Evolutionary conservation across 1,284 basidiomycete species (phyloP).

Genomic region (Hypsizygus ulmarius): DNA sequence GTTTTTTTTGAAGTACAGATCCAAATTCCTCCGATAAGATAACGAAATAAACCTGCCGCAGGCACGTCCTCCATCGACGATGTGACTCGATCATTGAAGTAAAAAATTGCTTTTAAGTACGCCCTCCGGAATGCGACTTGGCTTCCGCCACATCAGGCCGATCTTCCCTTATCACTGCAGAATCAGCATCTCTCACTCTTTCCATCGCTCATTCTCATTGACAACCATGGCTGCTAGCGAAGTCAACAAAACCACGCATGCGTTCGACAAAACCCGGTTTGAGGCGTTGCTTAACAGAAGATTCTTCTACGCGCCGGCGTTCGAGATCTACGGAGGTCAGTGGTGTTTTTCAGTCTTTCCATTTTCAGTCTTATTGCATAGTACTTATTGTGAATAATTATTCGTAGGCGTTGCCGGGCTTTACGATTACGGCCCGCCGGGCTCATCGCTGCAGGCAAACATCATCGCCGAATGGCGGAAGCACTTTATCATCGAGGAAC

Average conservation of each 20-base stretch:
- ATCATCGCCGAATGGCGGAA: slow-evolving; percentile 96
- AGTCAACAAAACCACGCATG: slow-evolving; percentile 83
- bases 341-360: slow-evolving; percentile 5
- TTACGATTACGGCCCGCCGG: slow-evolving; percentile 95
- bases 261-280: slow-evolving; percentile 86
- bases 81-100: slow-evolving; percentile 10
- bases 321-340: slow-evolving; percentile 96
- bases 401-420: slow-evolving; percentile 94
- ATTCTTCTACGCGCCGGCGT: slow-evolving; percentile 98
- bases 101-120: slow-evolving; percentile 8
- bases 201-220: slow-evolving; percentile 10
- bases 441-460: slow-evolving; percentile 95
- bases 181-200: slow-evolving; percentile 6
- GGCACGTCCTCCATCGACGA: not conserved
- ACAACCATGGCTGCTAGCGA: slow-evolving; percentile 29
- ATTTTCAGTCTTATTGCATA: slow-evolving; percentile 1
- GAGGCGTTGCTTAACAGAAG: slow-evolving; percentile 88
- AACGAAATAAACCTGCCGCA: not conserved
- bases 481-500: slow-evolving; percentile 98
- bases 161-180: slow-evolving; percentile 12
- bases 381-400: slow-evolving; percentile 10
- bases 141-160: slow-evolving; percentile 16
- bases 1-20: no score
- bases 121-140: slow-evolving; percentile 12
- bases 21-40: slow-evolving; percentile 12